phyloP scores from a whole-genome alignment of 768 basidiomycete species.

The Coprinopsis marcescibilis region DNA sequence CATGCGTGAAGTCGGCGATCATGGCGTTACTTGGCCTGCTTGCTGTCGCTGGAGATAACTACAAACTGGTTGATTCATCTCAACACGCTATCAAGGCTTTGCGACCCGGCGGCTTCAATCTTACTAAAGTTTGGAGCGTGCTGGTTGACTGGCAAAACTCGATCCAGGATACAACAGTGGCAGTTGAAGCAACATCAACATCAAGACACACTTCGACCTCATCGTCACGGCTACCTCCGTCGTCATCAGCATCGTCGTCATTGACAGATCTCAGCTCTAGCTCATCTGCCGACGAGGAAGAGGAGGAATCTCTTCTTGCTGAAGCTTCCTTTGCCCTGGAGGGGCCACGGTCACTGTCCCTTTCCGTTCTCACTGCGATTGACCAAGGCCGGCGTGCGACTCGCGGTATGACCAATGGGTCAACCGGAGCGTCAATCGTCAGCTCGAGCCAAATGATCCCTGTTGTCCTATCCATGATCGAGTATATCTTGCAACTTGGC shows the following conservation, averaged over 20 bases:
- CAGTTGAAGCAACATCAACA: conserved; percentile 4
- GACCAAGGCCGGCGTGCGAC: conserved; percentile 38
- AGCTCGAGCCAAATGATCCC: conserved; percentile 64
- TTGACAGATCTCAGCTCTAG: not conserved
- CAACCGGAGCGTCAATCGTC: conserved; percentile 28
- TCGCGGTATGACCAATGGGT: conserved; percentile 36
- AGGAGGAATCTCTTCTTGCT: conserved; percentile 18
- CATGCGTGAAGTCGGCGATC: conserved; percentile 59
- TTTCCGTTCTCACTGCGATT: conserved; percentile 16
- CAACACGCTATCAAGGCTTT: conserved; percentile 46
- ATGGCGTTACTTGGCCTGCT: conserved; percentile 45
- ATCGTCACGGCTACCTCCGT: conserved; percentile 6
- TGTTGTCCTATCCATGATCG: conserved; percentile 53
- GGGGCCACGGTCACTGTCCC: conserved; percentile 49
- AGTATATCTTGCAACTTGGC: conserved; percentile 39
- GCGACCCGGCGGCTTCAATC: conserved; percentile 44
- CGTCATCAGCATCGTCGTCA: not conserved
- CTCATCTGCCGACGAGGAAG: not conserved
- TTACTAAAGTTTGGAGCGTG: conserved; percentile 58
- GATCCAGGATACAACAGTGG: too few species aligned
- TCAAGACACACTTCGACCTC: conserved; percentile 8
- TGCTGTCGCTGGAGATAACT: not conserved
- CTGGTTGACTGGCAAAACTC: conserved; percentile 44
- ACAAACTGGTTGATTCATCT: conserved; percentile 21
- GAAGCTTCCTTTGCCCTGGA: conserved; percentile 29